phyloP scores from a whole-genome alignment of 495 filamentous ascomycete genomes.

The Neurospora tetrasperma region DNA sequence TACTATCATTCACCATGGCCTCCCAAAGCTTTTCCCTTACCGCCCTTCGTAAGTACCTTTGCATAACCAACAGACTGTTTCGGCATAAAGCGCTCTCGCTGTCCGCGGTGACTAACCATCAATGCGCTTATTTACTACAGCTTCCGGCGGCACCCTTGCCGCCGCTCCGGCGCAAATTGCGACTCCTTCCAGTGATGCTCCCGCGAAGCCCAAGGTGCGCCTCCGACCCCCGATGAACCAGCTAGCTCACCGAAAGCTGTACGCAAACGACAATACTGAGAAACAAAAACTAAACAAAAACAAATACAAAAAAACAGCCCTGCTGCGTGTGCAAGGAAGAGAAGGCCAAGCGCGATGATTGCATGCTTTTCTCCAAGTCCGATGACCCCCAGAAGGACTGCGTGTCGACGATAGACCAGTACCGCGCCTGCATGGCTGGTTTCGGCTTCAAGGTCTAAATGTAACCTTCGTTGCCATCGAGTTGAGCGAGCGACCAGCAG shows the following conservation, averaged over 20 bases:
- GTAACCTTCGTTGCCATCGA: not conserved
- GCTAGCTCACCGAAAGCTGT: not conserved
- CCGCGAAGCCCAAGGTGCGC: conserved; percentile 38
- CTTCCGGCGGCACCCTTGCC: conserved; percentile 16
- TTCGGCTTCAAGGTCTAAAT: conserved; percentile 74
- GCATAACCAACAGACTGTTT: not conserved
- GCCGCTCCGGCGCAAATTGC: conserved; percentile 14
- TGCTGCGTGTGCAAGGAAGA: conserved; percentile 97
- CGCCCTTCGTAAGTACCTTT: not conserved
- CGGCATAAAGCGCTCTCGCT: not conserved
- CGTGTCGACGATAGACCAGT: conserved; percentile 67
- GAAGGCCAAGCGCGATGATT: conserved; percentile 87
- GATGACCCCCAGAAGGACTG: conserved; percentile 72
- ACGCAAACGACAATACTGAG: not conserved
- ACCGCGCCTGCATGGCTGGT: conserved; percentile 85
- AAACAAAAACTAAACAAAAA: no score
- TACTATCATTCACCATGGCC: conserved; percentile 21
- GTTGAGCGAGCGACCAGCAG: not conserved
- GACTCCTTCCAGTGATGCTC: conserved; percentile 15
- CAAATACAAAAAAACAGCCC: conserved; percentile 44
- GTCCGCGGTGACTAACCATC: not conserved
- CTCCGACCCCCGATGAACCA: not conserved
- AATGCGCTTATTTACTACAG: conserved; percentile 7
- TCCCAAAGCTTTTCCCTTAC: conserved; percentile 15
- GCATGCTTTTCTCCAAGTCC: conserved; percentile 89